Conservation (phyloP, 352 stramenopile species). For the Plasmopara halstedii region DNA sequence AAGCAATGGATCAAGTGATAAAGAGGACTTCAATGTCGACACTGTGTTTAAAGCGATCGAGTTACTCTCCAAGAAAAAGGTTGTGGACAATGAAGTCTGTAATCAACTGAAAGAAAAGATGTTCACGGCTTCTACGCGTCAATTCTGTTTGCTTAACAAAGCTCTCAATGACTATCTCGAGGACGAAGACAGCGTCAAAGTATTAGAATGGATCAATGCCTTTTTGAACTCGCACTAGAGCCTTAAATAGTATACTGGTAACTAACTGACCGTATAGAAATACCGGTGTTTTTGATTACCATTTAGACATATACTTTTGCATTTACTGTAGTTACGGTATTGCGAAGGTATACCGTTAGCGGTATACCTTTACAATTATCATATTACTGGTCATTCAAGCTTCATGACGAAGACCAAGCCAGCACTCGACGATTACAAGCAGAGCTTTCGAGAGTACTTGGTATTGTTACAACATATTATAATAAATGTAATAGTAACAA, state of each 20-base stretch:
- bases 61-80: conserved; percentile 34
- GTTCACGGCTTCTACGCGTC: conserved; percentile 42
- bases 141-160: conserved; percentile 48
- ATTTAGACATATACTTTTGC: too few species aligned
- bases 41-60: conserved; percentile 37
- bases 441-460: conserved; percentile 77
- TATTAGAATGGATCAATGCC: conserved; percentile 62
- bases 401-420: conserved; percentile 31
- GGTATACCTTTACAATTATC: too few species aligned
- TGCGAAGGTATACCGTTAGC: too few species aligned
- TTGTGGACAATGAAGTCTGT: conserved; percentile 46
- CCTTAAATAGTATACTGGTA: too few species aligned
- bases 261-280: too few species aligned
- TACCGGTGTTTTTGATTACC: too few species aligned
- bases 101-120: conserved; percentile 44
- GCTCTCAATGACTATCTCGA: conserved; percentile 36
- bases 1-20: conserved; percentile 1
- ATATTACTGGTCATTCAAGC: conserved; percentile 10
- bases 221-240: conserved; percentile 46
- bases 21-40: conserved; percentile 12
- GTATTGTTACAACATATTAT: conserved; percentile 5
- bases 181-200: conserved; percentile 32
- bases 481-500: background rate
- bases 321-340: too few species aligned
- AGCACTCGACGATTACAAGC: conserved; percentile 68